phyloP scores from a whole-genome alignment of 1,284 basidiomycete genomes.

The Schizophyllum amplum region DNA sequence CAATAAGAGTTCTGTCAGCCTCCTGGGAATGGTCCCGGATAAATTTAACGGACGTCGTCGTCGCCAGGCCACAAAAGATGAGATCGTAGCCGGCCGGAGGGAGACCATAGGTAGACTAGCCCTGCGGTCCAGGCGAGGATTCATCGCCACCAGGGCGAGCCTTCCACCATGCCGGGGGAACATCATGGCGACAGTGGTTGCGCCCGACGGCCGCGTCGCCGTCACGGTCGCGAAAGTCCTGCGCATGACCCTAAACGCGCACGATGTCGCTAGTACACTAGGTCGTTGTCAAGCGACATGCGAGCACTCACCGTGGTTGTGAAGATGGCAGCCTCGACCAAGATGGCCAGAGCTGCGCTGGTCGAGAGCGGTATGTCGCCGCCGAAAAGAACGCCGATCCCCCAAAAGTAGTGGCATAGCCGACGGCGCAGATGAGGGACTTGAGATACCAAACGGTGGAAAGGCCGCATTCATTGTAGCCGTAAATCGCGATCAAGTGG shows the following conservation, averaged over 20 bases:
- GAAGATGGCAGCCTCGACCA: not conserved
- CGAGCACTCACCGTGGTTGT: not conserved
- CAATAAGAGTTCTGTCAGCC: constrained; percentile 2
- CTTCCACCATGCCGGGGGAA: constrained; percentile 1
- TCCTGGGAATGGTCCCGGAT: constrained; percentile 7
- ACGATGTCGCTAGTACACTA: not conserved
- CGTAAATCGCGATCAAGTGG: constrained; percentile 20
- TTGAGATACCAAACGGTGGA: constrained; percentile 22
- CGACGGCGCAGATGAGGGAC: constrained; percentile 22
- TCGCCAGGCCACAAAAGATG: constrained; percentile 6
- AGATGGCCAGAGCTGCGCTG: not conserved
- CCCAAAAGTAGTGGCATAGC: constrained; percentile 26
- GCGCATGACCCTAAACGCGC: constrained; percentile 19
- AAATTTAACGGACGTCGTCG: constrained; percentile 8
- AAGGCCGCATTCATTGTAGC: constrained; percentile 25
- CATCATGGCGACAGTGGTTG: not conserved
- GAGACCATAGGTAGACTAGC: constrained; percentile 1
- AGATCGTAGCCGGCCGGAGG: constrained; percentile 8
- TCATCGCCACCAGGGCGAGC: constrained; percentile 4
- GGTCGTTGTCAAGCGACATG: no score
- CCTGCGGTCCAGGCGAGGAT: not conserved
- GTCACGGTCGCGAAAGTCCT: constrained; percentile 25
- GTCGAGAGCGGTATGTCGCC: not conserved
- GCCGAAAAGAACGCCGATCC: constrained; percentile 25
- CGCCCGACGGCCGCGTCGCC: constrained; percentile 23